phyloP scores from a whole-genome alignment of 192 early-diverging fungal species.

The Rhizoclosmatium sp. region DNA sequence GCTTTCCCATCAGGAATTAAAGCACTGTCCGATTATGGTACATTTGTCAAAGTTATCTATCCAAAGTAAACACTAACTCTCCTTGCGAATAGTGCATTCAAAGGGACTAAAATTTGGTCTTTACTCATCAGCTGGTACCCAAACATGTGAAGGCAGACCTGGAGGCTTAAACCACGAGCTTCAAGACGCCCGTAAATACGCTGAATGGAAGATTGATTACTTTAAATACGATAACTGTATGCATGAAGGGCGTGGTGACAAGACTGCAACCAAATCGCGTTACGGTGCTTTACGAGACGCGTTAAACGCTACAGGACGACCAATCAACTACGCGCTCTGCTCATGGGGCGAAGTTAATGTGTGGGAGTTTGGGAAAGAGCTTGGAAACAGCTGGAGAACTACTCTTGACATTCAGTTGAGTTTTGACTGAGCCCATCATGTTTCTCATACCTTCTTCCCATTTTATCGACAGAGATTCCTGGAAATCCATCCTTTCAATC shows the following conservation, averaged over 20 bases:
- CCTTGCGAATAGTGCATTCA: conserved; percentile 45
- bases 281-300: conserved; percentile 54
- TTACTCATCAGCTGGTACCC: conserved; percentile 53
- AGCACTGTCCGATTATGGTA: conserved; percentile 53
- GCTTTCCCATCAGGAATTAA: conserved; percentile 65
- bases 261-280: conserved; percentile 15
- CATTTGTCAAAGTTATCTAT: neutral
- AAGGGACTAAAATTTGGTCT: conserved; percentile 53
- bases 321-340: conserved; percentile 56
- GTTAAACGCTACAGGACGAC: conserved; percentile 54
- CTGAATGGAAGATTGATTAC: conserved; percentile 67
- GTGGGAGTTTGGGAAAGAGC: conserved; percentile 51
- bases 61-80: no score
- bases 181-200: conserved; percentile 57
- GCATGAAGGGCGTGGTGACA: conserved; percentile 51
- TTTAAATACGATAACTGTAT: conserved; percentile 71
- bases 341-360: conserved; percentile 56
- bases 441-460: conserved; percentile 3
- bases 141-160: conserved; percentile 60
- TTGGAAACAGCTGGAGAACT: conserved; percentile 54
- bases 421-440: neutral
- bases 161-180: conserved; percentile 58
- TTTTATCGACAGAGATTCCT: conserved; percentile 9
- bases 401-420: conserved; percentile 36
- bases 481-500: conserved; percentile 39